These are phyloP conservation scores for Leccinum uliginosum DNA, from an alignment of 768 basidiomycete genomes.

Conservation along the genomic window DNA sequence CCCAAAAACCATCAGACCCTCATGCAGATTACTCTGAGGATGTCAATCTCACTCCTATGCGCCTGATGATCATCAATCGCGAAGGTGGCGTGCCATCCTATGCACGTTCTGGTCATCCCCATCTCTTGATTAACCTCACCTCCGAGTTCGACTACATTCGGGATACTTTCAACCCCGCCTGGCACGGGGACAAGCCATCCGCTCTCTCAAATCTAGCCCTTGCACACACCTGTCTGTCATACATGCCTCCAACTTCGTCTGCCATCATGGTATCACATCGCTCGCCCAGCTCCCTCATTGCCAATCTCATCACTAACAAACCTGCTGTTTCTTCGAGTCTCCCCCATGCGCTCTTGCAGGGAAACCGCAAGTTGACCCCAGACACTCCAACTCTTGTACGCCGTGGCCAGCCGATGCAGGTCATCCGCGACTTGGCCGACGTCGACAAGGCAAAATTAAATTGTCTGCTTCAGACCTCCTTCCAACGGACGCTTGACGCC, in stretches of 20 bases:
- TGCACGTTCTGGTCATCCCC: constrained; percentile 90
- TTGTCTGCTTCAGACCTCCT: constrained; percentile 82
- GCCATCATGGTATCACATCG: constrained; percentile 98
- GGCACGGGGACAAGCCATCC: constrained; percentile 77
- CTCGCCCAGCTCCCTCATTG: constrained; percentile 91
- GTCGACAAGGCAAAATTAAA: constrained; percentile 76
- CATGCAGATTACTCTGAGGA: constrained; percentile 44
- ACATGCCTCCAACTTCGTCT: constrained; percentile 92
- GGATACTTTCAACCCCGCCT: constrained; percentile 74
- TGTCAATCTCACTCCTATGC: constrained; percentile 85
- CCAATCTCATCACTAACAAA: constrained; percentile 96
- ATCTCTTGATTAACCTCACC: constrained; percentile 90
- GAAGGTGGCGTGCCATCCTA: constrained; percentile 98
- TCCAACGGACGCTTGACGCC: constrained; percentile 67
- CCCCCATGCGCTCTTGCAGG: constrained; percentile 88
- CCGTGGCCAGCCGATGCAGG: constrained; percentile 81
- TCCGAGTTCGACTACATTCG: constrained; percentile 85
- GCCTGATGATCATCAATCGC: constrained; percentile 95
- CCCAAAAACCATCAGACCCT: constrained; percentile 26
- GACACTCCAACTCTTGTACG: constrained; percentile 93
- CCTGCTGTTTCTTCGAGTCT: constrained; percentile 94
- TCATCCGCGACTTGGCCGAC: constrained; percentile 64
- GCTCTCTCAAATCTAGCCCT: constrained; percentile 82
- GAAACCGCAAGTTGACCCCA: constrained; percentile 77
- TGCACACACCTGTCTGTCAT: constrained; percentile 78